Percentiles rank a stretch among this genome's conserved stretches.
Conservation (phyloP, 352 stramenopile genomes). For the Peronospora belbahrii region DNA sequence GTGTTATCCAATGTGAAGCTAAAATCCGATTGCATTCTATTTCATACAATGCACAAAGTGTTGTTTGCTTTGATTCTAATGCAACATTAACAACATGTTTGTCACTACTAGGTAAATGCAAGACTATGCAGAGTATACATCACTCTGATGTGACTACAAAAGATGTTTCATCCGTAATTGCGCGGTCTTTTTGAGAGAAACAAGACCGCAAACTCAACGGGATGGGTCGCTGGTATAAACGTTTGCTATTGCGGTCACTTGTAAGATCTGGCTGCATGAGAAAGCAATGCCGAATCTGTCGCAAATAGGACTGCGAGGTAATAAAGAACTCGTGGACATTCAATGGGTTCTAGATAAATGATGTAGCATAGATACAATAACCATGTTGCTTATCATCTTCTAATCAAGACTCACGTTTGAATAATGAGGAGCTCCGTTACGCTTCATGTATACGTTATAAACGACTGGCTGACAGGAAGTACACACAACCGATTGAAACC, state of each 20-base stretch:
- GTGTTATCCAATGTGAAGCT: too few relatives aligned
- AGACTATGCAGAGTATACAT: neutral
- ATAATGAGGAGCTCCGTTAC: constrained; percentile 2
- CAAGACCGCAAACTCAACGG: constrained; percentile 80
- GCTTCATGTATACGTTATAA: neutral
- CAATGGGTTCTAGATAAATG: constrained; percentile 4
- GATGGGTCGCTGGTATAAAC: constrained; percentile 79
- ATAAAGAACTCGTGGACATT: neutral
- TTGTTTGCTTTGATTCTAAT: too few relatives aligned
- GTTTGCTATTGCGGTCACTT: constrained; percentile 77
- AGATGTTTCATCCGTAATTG: constrained; percentile 80
- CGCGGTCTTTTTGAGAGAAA: constrained; percentile 54
- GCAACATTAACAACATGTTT: too few relatives aligned
- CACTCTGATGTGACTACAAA: neutral
- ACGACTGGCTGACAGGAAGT: constrained; percentile 10
- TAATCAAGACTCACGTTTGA: too few relatives aligned
- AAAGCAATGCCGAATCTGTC: constrained; percentile 58
- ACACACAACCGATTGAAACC: neutral
- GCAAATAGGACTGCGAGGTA: constrained; percentile 73
- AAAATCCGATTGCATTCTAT: constrained; percentile 7
- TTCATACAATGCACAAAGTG: constrained; percentile 1
- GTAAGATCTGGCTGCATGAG: constrained; percentile 74
- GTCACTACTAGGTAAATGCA: too few relatives aligned
- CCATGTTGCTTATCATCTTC: too few relatives aligned
- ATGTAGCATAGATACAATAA: too few relatives aligned